phyloP scores from a whole-genome alignment of 2,329 filamentous ascomycete genomes.

The Penicillium psychrosexuale region DNA sequence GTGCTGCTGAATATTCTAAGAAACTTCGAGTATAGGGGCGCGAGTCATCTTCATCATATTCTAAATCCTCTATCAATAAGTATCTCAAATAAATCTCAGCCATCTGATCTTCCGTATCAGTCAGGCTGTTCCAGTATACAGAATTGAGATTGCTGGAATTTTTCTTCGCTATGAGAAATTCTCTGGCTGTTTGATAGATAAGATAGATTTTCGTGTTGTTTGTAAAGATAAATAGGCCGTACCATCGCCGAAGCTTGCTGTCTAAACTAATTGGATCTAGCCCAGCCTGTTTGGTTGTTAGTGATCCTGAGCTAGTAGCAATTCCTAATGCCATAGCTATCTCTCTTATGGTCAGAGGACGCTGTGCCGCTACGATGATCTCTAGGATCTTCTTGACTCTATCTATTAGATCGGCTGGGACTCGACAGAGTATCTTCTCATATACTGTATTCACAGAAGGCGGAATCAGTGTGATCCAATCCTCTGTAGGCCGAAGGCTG shows the following conservation, averaged over 20 bases:
- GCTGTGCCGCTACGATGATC: conserved; percentile 15
- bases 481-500: conserved; percentile 9
- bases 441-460: conserved; percentile 14
- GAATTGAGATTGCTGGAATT: neutral
- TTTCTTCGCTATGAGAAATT: neutral
- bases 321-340: conserved; percentile 15
- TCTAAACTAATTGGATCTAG: neutral
- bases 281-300: neutral
- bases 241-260: conserved; percentile 6
- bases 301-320: neutral
- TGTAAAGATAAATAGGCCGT: conserved; percentile 17
- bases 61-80: neutral
- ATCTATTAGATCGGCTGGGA: neutral
- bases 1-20: neutral
- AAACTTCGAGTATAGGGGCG: neutral
- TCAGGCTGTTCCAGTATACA: neutral
- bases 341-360: conserved; percentile 13
- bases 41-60: neutral
- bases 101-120: neutral
- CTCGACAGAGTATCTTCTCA: conserved; percentile 14
- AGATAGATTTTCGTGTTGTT: neutral
- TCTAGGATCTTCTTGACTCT: conserved; percentile 7
- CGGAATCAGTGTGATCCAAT: conserved; percentile 12
- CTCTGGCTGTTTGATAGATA: conserved; percentile 16
- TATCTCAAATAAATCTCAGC: neutral